A percentile compares a stretch with the other conserved stretches of the same genome.
phyloP scores from a whole-genome alignment of 2,329 filamentous ascomycete genomes.

The Botrytis galanthina region DNA sequence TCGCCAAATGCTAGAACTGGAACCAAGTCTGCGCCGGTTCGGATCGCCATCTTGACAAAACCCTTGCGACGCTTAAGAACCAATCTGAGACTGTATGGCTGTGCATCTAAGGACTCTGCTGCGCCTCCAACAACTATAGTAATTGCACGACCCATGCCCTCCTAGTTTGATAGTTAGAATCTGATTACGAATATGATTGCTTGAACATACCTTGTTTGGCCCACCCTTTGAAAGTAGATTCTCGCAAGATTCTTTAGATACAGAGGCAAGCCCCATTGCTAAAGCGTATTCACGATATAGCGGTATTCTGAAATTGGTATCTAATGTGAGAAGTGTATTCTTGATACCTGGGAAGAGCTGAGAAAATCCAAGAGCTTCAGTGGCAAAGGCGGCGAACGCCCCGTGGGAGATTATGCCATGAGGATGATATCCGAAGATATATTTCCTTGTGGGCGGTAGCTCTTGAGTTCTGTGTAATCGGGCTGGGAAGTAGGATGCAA shows the following conservation, averaged over 20 bases:
- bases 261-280: conserved; percentile 80
- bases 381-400: conserved; percentile 89
- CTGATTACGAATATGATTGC: neutral
- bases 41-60: conserved; percentile 89
- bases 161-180: conserved; percentile 39
- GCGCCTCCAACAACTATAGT: conserved; percentile 95
- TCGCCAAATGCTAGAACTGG: conserved; percentile 92
- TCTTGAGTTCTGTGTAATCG: conserved; percentile 79
- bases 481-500: conserved; percentile 90
- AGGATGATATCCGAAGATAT: conserved; percentile 96
- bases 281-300: conserved; percentile 95
- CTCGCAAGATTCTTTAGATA: conserved; percentile 88
- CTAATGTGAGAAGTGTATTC: conserved; percentile 90
- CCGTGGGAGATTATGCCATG: conserved; percentile 97
- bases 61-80: conserved; percentile 83
- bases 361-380: conserved; percentile 82
- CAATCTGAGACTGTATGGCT: conserved; percentile 72
- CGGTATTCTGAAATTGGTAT: conserved; percentile 91
- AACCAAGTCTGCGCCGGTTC: conserved; percentile 89
- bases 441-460: conserved; percentile 79
- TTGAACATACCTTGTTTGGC: conserved; percentile 49
- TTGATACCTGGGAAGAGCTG: conserved; percentile 92
- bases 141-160: conserved; percentile 92
- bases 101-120: conserved; percentile 84
- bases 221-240: conserved; percentile 83